phyloP scores from a whole-genome alignment of 2,329 filamentous ascomycete species.

The Onygena corvina region DNA sequence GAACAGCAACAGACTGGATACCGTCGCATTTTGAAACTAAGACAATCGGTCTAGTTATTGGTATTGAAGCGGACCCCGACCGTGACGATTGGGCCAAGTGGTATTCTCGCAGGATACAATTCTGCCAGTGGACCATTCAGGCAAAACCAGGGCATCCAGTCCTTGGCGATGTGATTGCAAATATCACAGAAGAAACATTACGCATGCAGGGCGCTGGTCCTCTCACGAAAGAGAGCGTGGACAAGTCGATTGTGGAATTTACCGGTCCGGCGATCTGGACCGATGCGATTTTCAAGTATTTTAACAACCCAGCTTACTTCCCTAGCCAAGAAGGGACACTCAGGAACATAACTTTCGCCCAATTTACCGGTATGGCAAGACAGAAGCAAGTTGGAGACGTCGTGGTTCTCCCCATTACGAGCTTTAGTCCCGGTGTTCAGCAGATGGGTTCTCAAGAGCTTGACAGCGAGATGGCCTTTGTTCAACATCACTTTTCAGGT shows the following conservation, averaged over 20 bases:
- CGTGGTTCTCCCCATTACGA: constrained; percentile 85
- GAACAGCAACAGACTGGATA: constrained; percentile 77
- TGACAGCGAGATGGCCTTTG: constrained; percentile 92
- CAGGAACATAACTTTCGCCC: constrained; percentile 66
- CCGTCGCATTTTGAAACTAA: constrained; percentile 63
- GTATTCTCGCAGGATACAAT: constrained; percentile 94
- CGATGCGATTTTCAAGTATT: constrained; percentile 78
- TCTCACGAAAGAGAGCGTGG: constrained; percentile 48
- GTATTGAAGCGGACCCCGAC: constrained; percentile 93
- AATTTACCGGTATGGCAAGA: constrained; percentile 77
- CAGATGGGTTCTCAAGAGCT: constrained; percentile 85
- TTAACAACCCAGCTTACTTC: constrained; percentile 85
- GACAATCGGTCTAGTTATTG: constrained; percentile 73
- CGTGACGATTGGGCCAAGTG: constrained; percentile 83
- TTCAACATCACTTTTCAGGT: constrained; percentile 96
- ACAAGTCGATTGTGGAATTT: constrained; percentile 78
- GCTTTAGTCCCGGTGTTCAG: constrained; percentile 86
- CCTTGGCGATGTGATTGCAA: constrained; percentile 72
- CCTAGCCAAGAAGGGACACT: constrained; percentile 54
- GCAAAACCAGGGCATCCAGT: constrained; percentile 88
- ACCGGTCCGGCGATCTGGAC: constrained; percentile 94
- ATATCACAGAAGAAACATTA: constrained; percentile 73
- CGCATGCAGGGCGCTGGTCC: constrained; percentile 56
- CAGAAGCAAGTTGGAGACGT: constrained; percentile 88
- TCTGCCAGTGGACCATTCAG: constrained; percentile 99